Evolutionary conservation across 2,329 filamentous ascomycete genomes (phyloP).

Genomic region (Escovopsis weberi): DNA sequence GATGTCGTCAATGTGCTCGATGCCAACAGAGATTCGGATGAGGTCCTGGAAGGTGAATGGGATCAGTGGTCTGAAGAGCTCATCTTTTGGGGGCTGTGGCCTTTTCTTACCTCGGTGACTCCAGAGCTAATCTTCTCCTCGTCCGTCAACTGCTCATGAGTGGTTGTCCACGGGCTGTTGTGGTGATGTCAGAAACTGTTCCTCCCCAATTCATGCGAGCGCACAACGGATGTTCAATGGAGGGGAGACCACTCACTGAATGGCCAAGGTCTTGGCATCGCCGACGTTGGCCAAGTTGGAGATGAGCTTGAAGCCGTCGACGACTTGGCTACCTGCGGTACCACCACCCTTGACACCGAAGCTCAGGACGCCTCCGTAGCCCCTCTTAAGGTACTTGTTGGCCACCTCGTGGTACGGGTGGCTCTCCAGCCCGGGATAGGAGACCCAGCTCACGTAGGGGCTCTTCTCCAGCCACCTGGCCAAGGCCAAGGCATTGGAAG

Average conservation of each 20-base stretch:
- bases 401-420: conserved; percentile 69
- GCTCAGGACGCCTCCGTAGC: conserved; percentile 80
- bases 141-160: conserved; percentile 79
- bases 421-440: conserved; percentile 74
- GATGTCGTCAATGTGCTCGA: conserved; percentile 94
- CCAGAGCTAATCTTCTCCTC: conserved; percentile 70
- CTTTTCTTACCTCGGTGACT: conserved; percentile 50
- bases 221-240: neutral
- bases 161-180: conserved; percentile 68
- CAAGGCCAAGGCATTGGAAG: conserved; percentile 64
- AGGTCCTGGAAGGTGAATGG: conserved; percentile 43
- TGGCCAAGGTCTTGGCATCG: conserved; percentile 86
- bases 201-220: neutral
- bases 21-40: conserved; percentile 90
- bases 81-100: neutral
- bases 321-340: conserved; percentile 69
- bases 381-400: conserved; percentile 73
- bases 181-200: neutral
- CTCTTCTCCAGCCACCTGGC: conserved; percentile 75
- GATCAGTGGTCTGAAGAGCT: neutral
- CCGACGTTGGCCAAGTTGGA: conserved; percentile 95
- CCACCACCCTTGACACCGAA: conserved; percentile 88
- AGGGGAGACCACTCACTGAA: conserved; percentile 40
- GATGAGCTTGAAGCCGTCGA: conserved; percentile 89
- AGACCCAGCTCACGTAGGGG: conserved; percentile 80